Evolutionary conservation across 257 asterid species (phyloP).

Genomic region (Echites panduratus): DNA sequence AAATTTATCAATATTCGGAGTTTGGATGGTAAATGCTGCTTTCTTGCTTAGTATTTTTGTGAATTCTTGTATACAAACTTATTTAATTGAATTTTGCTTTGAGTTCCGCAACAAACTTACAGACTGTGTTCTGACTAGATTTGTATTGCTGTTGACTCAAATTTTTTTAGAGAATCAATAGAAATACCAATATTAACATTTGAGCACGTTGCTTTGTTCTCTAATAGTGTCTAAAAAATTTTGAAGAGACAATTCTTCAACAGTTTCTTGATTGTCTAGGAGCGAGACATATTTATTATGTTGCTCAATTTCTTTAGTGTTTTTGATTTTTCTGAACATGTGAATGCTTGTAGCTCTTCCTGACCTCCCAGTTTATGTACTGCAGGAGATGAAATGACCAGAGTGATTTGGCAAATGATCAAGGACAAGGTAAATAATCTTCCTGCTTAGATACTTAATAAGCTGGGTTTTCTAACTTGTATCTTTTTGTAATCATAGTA

Average conservation of each 20-base stretch:
- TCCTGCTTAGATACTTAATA: constrained; percentile 6
- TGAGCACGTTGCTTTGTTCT: not conserved
- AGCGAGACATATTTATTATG: not conserved
- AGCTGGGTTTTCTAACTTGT: not conserved
- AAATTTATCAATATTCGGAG: not conserved
- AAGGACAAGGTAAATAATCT: constrained; percentile 70
- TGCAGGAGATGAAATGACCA: constrained; percentile 99
- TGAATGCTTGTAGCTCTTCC: not conserved
- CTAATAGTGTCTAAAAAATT: not conserved
- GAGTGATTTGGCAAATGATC: constrained; percentile 89
- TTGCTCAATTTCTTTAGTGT: not conserved
- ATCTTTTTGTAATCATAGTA: not conserved
- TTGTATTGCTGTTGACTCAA: not conserved
- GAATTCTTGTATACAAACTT: not conserved
- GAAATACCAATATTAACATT: not conserved
- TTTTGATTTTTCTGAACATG: not conserved
- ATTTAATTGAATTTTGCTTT: not conserved
- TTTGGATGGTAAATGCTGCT: not conserved
- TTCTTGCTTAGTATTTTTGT: not conserved
- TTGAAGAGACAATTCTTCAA: not conserved
- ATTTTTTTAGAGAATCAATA: not conserved
- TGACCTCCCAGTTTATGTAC: constrained; percentile 13
- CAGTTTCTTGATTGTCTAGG: not conserved
- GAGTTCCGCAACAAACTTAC: not conserved
- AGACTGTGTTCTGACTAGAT: not conserved